Conservation (phyloP, 129 eudicot genomes). For the Saussurea involucrata region DNA sequence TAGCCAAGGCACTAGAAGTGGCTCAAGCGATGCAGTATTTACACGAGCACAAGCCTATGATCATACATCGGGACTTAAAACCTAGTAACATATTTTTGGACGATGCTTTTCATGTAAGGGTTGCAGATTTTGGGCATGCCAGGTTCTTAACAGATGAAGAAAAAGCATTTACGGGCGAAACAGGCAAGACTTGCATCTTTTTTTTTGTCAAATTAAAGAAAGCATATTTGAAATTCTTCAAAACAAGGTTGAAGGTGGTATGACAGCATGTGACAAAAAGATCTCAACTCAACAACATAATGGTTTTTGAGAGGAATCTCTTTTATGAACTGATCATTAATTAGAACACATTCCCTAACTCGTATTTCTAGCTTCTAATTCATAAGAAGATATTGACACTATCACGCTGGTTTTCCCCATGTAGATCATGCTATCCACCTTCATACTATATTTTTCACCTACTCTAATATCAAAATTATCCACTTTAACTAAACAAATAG, state of each 20-base stretch:
- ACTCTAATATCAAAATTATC: not conserved
- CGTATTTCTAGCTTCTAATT: no score
- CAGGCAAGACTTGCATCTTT: constrained; percentile 31
- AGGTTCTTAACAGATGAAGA: constrained; percentile 61
- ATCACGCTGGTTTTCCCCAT: no score
- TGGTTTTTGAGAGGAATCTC: no score
- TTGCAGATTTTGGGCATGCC: constrained; percentile 85
- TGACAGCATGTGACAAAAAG: not conserved
- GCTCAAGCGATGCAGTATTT: constrained; percentile 80
- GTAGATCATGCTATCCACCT: no score
- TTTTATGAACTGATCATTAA: no score
- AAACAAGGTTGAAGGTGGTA: not conserved
- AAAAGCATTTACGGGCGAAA: constrained; percentile 79
- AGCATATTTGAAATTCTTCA: not conserved
- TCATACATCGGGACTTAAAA: constrained; percentile 62
- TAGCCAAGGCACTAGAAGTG: constrained; percentile 62
- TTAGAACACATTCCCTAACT: no score
- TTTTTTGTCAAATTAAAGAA: not conserved
- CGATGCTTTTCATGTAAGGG: constrained; percentile 61
- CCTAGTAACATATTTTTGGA: constrained; percentile 72
- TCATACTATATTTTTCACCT: not conserved
- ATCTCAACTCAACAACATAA: no score
- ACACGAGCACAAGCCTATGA: constrained; percentile 65
- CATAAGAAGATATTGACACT: not conserved
- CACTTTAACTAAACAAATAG: not conserved